Base-by-base conservation (phyloP, 1,284 basidiomycete genomes). In the Kwoniella shivajii region DNA sequence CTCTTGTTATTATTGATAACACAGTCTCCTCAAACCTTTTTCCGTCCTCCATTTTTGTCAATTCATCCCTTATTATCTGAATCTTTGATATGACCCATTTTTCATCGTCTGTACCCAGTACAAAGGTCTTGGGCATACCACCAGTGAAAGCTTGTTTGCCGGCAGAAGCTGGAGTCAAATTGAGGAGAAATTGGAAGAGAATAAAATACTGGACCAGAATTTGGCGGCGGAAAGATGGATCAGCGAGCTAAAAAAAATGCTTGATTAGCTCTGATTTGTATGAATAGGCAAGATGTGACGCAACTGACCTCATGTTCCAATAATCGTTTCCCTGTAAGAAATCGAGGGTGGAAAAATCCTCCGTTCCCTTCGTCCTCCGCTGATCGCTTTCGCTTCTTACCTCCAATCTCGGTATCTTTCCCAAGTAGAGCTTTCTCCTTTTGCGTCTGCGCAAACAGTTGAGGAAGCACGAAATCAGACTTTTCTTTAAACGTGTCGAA, bases 191-290 rank as follows among this genome's bases (percentile, higher is more conserved):
- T 44, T 75, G 74, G 65, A 77, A 73, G 20, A 78, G 66, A 60
- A 78, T 77, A 47, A 73, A 72, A 61, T 75, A 73, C 61, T 78
- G 76, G 31, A 75, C 64, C 20, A 76, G 68, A 44, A 78, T 69
- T 48, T 78, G 76, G 4, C 75, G 71, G 6, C 76, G 68, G 72
- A 78, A 78, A 11, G 68, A 64, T 11, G 67, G 61, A 54, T 78
- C 76, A 6, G 73, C 65, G 6, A 75, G 67, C 67, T 73, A 30
- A 30, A 20, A 33, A 36, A 30, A 0, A 36, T 10, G 14, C 10
- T 6, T 14, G 1, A 29, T 43, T 36, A 47, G 31, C 59, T 38
- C 10, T 6, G 26, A 3, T 18, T 22, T 26, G 4, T 9, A 30
- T 38, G 27, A 38, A 27, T 20, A 10, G 27, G 7, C 14, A 37